These are phyloP conservation scores for Nakazawaea ishiwadae DNA, from an alignment of 805 yeast genomes.

Conservation along the genomic window DNA sequence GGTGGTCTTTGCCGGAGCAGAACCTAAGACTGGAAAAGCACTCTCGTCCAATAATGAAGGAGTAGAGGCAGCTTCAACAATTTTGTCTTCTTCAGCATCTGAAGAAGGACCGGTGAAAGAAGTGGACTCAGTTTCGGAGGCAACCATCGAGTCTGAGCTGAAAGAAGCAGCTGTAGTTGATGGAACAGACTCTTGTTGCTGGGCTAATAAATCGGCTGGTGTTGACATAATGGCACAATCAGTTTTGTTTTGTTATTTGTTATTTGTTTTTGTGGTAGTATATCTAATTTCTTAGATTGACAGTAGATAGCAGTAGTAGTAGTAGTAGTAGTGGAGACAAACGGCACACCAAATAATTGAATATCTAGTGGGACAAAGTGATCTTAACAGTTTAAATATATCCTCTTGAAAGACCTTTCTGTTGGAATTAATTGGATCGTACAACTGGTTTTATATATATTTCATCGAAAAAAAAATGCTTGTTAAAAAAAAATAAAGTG, in stretches of 20 bases:
- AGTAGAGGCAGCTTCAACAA: slow-evolving; percentile 17
- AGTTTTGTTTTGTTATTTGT: neutral
- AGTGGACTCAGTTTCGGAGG: slow-evolving; percentile 11
- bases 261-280: neutral
- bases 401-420: neutral
- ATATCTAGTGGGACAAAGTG: slow-evolving; percentile 13
- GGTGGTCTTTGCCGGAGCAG: slow-evolving; percentile 29
- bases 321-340: slow-evolving; percentile 4
- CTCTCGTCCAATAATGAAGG: slow-evolving; percentile 46
- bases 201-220: slow-evolving; percentile 36
- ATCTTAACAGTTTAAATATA: neutral
- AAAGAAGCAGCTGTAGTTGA: slow-evolving; percentile 15
- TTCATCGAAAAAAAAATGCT: neutral
- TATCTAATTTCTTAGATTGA: neutral
- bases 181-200: slow-evolving; percentile 24
- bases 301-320: neutral
- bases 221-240: slow-evolving; percentile 23
- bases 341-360: slow-evolving; percentile 14
- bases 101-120: slow-evolving; percentile 9
- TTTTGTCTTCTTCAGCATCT: slow-evolving; percentile 7
- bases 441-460: neutral
- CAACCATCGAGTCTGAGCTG: slow-evolving; percentile 16
- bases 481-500: too few relatives aligned
- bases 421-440: neutral
- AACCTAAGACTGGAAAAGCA: slow-evolving; percentile 65